phyloP scores from a whole-genome alignment of 441 rosid genomes.

The Populus trichocarpa region DNA sequence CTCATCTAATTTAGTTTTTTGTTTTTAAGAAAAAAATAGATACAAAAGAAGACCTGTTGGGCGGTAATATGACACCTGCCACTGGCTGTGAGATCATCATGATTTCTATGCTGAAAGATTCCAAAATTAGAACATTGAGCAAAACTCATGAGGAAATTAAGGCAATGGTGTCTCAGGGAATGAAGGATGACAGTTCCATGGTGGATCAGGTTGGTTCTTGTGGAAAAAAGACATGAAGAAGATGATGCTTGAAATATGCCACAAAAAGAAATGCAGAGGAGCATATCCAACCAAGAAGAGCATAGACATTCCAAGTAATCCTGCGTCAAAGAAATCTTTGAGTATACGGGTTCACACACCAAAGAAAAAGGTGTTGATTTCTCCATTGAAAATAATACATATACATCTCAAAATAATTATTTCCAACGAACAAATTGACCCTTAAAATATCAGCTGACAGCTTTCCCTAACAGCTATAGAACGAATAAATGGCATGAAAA shows the following conservation, averaged over 20 bases:
- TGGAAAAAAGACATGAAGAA: conserved; percentile 46
- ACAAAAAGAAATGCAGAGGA: conserved; percentile 40
- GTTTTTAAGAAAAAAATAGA: background rate
- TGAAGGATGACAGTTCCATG: conserved; percentile 53
- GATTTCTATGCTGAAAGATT: conserved; percentile 46
- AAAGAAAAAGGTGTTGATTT: background rate
- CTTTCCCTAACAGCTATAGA: background rate
- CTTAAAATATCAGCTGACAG: background rate
- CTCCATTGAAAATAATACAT: background rate
- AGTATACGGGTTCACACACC: conserved; percentile 46
- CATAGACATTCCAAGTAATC: conserved; percentile 57
- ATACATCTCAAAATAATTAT: background rate
- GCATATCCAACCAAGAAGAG: conserved; percentile 43
- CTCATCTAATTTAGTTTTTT: background rate
- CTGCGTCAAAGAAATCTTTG: conserved; percentile 84
- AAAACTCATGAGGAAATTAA: conserved; percentile 53
- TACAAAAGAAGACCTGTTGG: background rate
- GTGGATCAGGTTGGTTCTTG: conserved; percentile 44
- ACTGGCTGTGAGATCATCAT: conserved; percentile 8
- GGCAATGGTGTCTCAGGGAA: conserved; percentile 26
- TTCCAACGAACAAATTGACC: background rate
- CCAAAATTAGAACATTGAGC: conserved; percentile 50
- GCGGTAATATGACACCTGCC: background rate
- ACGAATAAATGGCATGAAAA: background rate
- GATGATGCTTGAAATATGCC: conserved; percentile 29